A percentile compares a stretch with the other conserved stretches of the same genome.
These are phyloP conservation scores for Colletotrichum costaricense DNA, from an alignment of 2,329 filamentous ascomycete genomes.

Conservation along the genomic window DNA sequence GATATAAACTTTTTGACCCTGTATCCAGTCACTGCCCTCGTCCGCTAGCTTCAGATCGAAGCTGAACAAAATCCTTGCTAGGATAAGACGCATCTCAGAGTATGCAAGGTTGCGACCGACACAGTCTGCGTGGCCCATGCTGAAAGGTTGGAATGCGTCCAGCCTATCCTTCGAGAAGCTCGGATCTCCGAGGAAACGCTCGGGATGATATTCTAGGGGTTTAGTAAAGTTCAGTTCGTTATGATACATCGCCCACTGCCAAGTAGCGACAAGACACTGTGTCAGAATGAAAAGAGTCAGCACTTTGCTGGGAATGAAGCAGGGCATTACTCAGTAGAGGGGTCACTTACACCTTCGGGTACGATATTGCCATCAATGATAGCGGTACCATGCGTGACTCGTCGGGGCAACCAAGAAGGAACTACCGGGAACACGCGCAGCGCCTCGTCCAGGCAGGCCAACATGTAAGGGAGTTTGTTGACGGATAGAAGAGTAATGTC, in stretches of 20 bases:
- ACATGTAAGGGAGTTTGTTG: conserved; percentile 48
- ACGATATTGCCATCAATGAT: conserved; percentile 45
- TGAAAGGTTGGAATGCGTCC: conserved; percentile 59
- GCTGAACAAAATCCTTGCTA: conserved; percentile 55
- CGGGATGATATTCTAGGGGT: conserved; percentile 57
- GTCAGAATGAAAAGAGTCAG: not conserved
- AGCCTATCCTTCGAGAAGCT: conserved; percentile 47
- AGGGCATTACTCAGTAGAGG: not conserved
- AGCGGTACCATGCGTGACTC: conserved; percentile 45
- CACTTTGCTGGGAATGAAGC: not conserved
- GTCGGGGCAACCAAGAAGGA: conserved; percentile 39
- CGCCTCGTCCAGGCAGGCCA: conserved; percentile 53
- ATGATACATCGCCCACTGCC: conserved; percentile 12
- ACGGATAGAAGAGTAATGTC: conserved; percentile 50
- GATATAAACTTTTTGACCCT: conserved; percentile 12
- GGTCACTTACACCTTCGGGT: conserved; percentile 45
- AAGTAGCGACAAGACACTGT: conserved; percentile 4
- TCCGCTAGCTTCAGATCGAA: conserved; percentile 55
- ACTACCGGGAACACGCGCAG: conserved; percentile 48
- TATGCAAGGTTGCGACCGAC: conserved; percentile 61
- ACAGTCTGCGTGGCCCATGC: conserved; percentile 59
- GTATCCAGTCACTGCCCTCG: conserved; percentile 48
- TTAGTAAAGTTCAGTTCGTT: conserved; percentile 50
- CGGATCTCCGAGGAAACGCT: conserved; percentile 50
- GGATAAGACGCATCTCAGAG: conserved; percentile 59